Evolutionary conservation across 2,329 filamentous ascomycete genomes (phyloP).

Genomic region (Talaromyces sp.): DNA sequence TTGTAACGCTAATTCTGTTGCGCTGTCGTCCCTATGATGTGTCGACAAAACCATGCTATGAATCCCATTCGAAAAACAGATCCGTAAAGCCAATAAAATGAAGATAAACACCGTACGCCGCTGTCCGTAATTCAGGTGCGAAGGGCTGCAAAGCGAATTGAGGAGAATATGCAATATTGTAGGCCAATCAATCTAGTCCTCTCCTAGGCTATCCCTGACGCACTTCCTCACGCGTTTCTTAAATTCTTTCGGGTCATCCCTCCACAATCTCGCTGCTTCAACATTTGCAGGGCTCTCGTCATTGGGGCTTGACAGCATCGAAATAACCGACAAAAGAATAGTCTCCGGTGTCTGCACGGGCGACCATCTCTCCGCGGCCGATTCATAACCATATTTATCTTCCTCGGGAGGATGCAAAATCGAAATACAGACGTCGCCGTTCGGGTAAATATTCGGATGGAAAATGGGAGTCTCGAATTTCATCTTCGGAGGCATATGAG

Average conservation of each 20-base stretch:
- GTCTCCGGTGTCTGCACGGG: conserved; percentile 95
- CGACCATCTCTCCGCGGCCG: conserved; percentile 84
- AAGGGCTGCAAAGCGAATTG: not conserved
- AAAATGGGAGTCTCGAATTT: conserved; percentile 83
- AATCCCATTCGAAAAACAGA: not conserved
- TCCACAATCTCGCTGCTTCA: conserved; percentile 83
- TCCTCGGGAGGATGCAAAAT: conserved; percentile 95
- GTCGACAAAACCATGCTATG: not conserved
- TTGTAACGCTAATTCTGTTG: not conserved
- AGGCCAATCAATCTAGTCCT: conserved; percentile 47
- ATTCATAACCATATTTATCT: conserved; percentile 91
- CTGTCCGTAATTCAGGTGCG: not conserved
- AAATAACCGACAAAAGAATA: conserved; percentile 87
- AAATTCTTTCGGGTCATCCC: conserved; percentile 77
- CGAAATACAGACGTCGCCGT: conserved; percentile 89
- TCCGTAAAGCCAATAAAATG: not conserved
- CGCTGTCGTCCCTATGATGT: not conserved
- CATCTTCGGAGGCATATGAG: conserved; percentile 81
- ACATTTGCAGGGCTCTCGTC: conserved; percentile 94
- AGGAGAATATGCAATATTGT: not conserved
- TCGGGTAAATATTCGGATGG: conserved; percentile 90
- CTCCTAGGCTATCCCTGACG: conserved; percentile 76
- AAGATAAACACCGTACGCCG: conserved; percentile 10
- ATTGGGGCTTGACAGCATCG: conserved; percentile 86
- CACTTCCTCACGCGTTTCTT: conserved; percentile 72